Base-by-base conservation (phyloP, 2,329 filamentous ascomycete species). In the Xylogone sp. region DNA sequence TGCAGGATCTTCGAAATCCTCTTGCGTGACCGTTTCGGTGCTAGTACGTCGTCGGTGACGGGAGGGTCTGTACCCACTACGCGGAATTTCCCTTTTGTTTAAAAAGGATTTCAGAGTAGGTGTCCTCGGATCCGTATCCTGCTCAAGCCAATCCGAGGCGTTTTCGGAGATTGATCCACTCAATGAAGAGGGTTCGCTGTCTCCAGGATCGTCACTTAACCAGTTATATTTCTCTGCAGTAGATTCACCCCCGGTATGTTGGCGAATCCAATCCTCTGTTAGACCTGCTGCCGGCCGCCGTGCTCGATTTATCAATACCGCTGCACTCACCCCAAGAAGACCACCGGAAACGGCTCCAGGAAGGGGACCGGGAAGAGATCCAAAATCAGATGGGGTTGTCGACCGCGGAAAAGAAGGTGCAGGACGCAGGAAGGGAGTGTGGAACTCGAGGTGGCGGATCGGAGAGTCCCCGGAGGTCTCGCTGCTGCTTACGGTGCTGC, bases 201-300 rank as follows among this genome's bases (percentile, higher is more conserved):
- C 82, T 65, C 82, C 81, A 21, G 81, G 80, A 55, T 84, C 81
- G 78, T 95, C 90, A 67, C 89, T 95, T 59, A 91, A 78, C 90
- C 90, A 96, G 69, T 90, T 86, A 55, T 82, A 83, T 58, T 83
- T 82, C 66, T 94, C 88, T 27, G 79, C 81, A 59, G 83, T 79
- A 58, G 78, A 78, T 59, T 86, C 82, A 57, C 81, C 80, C n/a
- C 85, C 62, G n/a, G 89, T 84, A 64, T 92, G 90, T 55, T 89
- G 87, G 54, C 88, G 86, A 59, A 94, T 90, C 89, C 89, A 93
- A 73, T 91, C 87, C 68, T 92, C 87, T 0, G 87, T 90, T 49
- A 92, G 78, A 53, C 86, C 83, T 58, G 76, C 75, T 16, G 76
- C 73, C 51, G 79, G 75, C 65, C 83, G 72, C 63, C 83, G 71